phyloP scores from a whole-genome alignment of 306 rosid genomes.

The Rosa multiflora region DNA sequence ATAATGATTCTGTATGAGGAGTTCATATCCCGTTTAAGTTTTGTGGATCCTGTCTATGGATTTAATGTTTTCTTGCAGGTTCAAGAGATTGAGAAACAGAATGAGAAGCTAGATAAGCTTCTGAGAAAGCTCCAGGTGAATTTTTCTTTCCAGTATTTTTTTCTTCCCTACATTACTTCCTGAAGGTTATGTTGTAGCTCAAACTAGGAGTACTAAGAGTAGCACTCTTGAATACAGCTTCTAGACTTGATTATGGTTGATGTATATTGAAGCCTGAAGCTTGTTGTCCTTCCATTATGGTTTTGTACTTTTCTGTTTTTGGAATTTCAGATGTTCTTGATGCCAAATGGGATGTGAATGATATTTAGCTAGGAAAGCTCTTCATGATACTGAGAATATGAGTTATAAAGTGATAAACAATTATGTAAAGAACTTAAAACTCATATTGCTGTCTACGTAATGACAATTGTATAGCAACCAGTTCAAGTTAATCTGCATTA shows the following conservation, averaged over 20 bases:
- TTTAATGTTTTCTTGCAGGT: constrained; percentile 43
- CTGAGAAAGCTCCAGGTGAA: constrained; percentile 79
- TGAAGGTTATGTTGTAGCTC: constrained; percentile 7
- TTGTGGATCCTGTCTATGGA: background rate
- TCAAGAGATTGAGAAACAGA: constrained; percentile 80
- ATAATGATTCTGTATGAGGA: background rate
- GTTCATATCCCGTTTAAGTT: background rate
- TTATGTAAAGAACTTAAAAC: background rate
- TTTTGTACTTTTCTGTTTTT: background rate
- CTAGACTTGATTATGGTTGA: background rate
- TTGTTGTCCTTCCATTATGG: background rate
- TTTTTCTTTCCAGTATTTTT: too few relatives aligned
- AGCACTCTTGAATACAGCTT: background rate
- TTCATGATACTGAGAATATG: background rate
- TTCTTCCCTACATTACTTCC: background rate
- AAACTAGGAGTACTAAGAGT: background rate
- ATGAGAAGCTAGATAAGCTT: constrained; percentile 74
- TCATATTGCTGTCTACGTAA: background rate
- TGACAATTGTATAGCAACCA: background rate
- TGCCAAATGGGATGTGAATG: background rate
- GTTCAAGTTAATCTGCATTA: background rate
- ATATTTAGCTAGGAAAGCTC: background rate
- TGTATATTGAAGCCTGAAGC: background rate
- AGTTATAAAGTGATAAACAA: background rate
- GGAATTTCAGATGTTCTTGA: background rate